Evolutionary conservation across 2,329 filamentous ascomycete genomes (phyloP), one percentile per base, ranked within the genome.

Genomic region (Cercospora sp.): DNA sequence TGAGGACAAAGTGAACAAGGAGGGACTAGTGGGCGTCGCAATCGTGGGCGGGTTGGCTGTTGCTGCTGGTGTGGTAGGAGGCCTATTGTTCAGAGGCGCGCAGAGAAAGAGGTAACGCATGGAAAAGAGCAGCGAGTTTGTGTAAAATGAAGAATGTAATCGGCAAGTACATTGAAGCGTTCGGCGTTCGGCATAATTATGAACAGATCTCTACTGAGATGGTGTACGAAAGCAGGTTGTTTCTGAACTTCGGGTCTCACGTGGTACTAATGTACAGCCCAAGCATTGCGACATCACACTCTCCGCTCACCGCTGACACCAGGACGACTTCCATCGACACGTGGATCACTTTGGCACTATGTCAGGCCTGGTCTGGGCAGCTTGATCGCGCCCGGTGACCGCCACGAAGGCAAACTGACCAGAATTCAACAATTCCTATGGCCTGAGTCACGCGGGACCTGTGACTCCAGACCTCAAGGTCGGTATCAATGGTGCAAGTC

Each of bases 1-100:
- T 76, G 94, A 99, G 80, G 94, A 98, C 78, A 96, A 94, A 83
- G 95, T 99, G 69, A 91, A 93, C 65, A 96, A 90, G 83, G 95
- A 99, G 81, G 95, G 95, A 0, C 80, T 99, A 70, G 87, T 98
- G 83, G 95, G 95, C 55, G 93, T 97, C 66, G 95, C 95, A 53
- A 98, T 99, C 78, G 88, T 98, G 53, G 94, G 94, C 70, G 94
- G 95, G 33, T 87, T 98, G 65, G 94, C 94, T 64, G 90, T 98
- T 69, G 94, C 92, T 2, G 95, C 94, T 2, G 95, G 94, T n/a
- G 89, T 97, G 16, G 89, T 98, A 16, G 95, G 94, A 36, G 93
- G 93, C 13, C 87, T 98, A 76, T 79, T 99, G 71, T 86, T 98
- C 78, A 90, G 88, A 80, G 92, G 93, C 70, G 81, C 90, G 53